Evolutionary conservation across 2,329 filamentous ascomycete genomes (phyloP), one percentile per base, ranked within the genome.

Genomic region (Tricladium varicosporioides): DNA sequence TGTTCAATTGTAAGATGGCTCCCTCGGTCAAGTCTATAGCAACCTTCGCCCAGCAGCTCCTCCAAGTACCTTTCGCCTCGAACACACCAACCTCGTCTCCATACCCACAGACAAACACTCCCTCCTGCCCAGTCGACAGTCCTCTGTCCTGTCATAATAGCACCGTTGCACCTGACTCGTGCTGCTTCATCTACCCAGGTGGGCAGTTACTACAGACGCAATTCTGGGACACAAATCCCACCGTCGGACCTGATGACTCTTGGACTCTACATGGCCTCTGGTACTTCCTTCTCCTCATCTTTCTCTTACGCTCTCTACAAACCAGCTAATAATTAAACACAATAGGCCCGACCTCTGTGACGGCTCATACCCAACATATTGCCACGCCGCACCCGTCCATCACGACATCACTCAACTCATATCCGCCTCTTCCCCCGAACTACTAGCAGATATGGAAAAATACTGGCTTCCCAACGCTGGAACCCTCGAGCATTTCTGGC

Each of bases 251-350:
- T 1, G 73, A 72, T 50, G 81, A 90, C 67, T 85, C 83, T 5
- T 92, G 88, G 88, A 91, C 87, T 1, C 80, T 91, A 43, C 88
- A 91, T 67, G 87, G 87, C 1, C 76, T 91, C 8, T 88, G 74
- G 67, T 68, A 51, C 15, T 53, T 49, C 31, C 11, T 51, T 19
- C 13, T 27, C 48, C 55, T 32, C 40, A 14, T 40, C 51, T 27
- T 40, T 18, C n/a, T n/a, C n/a, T n/a, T n/a, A n/a, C n/a, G n/a
- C n/a, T n/a, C n/a, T n/a, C n/a, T n/a, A n/a, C n/a, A n/a, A n/a
- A 5, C 32, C 27, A 15, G 18, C 16, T 22, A 8, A 2, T 27
- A n/a, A 1, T 4, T 16, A 19, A 7, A 15, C 13, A 1, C 14
- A 48, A 27, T 36, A 63, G 61, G 63, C 83, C 83, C 0, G 82